Base-by-base conservation (phyloP, 805 yeast genomes). In the Wickerhamomyces rabaulensis region DNA sequence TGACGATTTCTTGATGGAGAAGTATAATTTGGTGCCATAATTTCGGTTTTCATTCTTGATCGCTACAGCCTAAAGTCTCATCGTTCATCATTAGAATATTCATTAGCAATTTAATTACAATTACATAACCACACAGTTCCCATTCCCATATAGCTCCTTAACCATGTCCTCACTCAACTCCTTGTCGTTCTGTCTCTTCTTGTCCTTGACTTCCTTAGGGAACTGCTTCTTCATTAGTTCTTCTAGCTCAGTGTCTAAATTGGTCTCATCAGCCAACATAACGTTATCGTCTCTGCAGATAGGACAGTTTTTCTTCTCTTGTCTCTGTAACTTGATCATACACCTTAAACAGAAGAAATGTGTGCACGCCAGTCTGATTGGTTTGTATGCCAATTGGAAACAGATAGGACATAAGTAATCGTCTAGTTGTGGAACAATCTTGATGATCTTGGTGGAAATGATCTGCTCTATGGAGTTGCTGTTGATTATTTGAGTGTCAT, bases 391-490 rank as follows among this genome's bases (percentile, higher is more conserved):
- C 40, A 85, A 73, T 3, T 78, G 72, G 61, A 78, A 75, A 59
- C 94, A 85, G 9, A 85, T 79, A 1, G 91, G 88, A 58, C 94
- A 85, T 2, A 79, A 67, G 56, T 84, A 85, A 60, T 86, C 92
- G 42, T 85, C 91, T 5, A 86, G 64, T 60, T 84, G 91, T 2
- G 94, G 94, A 1, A 84, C 67, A 2, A 85, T 62, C 25, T 74
- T 71, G 33, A 85, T 61, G 16, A 85, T 62, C 22, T 78, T 70
- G 21, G 68, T 69, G 26, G 82, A 75, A 29, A 85, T 79, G 25
- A 82, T 71, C 25, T 56, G 60, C 29, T 60, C 64, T 20, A 60
- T 56, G 0, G 58, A 21, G 0, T 45, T 43, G 2, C 52, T 43
- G 6, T 52, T 26, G 1, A 60, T 38, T 6, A 40, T 13, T 71